Conservation (phyloP, 2,329 filamentous ascomycete species). For the Botrytis medusae region DNA sequence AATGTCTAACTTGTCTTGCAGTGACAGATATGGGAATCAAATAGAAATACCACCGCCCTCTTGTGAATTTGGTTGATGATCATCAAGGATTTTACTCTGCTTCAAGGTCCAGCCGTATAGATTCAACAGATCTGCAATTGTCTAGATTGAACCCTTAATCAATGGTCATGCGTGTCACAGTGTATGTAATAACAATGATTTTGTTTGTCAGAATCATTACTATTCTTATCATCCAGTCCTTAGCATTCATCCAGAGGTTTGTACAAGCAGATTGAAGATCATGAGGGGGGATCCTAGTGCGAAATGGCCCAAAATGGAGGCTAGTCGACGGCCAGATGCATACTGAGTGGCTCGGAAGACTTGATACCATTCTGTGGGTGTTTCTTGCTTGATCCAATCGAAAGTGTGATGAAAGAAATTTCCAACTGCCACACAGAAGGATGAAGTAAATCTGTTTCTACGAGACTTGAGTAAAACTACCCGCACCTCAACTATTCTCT, state of each 20-base stretch:
- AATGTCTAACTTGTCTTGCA: conserved; percentile 8
- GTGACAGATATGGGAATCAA: background rate
- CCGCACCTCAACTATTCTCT: background rate
- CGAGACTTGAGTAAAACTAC: background rate
- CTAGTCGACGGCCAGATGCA: conserved; percentile 12
- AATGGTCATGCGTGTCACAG: conserved; percentile 8
- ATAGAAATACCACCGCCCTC: background rate
- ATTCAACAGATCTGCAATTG: background rate
- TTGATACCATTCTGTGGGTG: background rate
- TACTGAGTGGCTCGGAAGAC: background rate
- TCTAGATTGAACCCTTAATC: conserved; percentile 13
- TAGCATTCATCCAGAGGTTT: conserved; percentile 8
- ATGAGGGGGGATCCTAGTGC: conserved; percentile 14
- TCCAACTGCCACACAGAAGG: background rate
- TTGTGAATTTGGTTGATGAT: conserved; percentile 4
- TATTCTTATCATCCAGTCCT: conserved; percentile 5
- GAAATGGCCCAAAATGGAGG: background rate
- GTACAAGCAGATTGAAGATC: conserved; percentile 11
- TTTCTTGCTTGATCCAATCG: background rate
- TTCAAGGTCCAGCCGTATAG: conserved; percentile 2
- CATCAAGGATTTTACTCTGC: background rate
- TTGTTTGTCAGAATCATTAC: conserved; percentile 3
- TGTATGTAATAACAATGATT: conserved; percentile 10
- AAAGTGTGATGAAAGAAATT: background rate
- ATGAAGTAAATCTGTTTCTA: background rate